Conservation (phyloP, 495 filamentous ascomycete species). For the Penicillium mononematosum region DNA sequence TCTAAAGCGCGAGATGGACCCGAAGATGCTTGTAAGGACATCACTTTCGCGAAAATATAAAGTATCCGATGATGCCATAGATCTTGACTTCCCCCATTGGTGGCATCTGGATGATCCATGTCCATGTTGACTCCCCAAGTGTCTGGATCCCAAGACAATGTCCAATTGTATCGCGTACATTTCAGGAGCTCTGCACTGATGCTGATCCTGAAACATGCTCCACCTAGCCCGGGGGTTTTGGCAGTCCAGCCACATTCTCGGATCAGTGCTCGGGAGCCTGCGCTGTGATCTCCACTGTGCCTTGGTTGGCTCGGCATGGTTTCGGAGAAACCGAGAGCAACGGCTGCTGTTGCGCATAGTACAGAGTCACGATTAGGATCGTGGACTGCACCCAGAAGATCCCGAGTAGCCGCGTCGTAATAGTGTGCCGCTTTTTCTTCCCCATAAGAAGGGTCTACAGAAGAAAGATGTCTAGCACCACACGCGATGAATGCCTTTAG, state of each 20-base stretch:
- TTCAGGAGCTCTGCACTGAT: conserved; percentile 85
- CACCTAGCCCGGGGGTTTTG: conserved; percentile 71
- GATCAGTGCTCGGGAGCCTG: conserved; percentile 82
- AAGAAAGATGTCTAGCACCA: conserved; percentile 74
- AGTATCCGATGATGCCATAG: conserved; percentile 89
- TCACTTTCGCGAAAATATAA: conserved; percentile 85
- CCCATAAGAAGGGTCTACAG: conserved; percentile 66
- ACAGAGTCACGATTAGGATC: conserved; percentile 80
- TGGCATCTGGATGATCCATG: conserved; percentile 50
- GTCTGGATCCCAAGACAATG: conserved; percentile 87
- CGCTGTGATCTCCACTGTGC: conserved; percentile 82
- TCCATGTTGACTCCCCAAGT: conserved; percentile 89
- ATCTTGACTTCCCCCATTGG: conserved; percentile 61
- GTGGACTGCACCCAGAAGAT: conserved; percentile 69
- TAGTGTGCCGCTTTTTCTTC: conserved; percentile 78
- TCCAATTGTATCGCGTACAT: conserved; percentile 85
- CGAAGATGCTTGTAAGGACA: conserved; percentile 73
- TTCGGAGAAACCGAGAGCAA: conserved; percentile 89
- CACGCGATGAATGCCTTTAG: conserved; percentile 88
- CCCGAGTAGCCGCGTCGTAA: conserved; percentile 76
- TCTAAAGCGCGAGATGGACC: conserved; percentile 59
- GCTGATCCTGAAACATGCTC: conserved; percentile 94
- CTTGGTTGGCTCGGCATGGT: conserved; percentile 77
- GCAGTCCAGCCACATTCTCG: conserved; percentile 91
- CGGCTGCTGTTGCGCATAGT: conserved; percentile 84